Base-by-base conservation (phyloP, 495 filamentous ascomycete species). In the Aspergillus olivimuriae region DNA sequence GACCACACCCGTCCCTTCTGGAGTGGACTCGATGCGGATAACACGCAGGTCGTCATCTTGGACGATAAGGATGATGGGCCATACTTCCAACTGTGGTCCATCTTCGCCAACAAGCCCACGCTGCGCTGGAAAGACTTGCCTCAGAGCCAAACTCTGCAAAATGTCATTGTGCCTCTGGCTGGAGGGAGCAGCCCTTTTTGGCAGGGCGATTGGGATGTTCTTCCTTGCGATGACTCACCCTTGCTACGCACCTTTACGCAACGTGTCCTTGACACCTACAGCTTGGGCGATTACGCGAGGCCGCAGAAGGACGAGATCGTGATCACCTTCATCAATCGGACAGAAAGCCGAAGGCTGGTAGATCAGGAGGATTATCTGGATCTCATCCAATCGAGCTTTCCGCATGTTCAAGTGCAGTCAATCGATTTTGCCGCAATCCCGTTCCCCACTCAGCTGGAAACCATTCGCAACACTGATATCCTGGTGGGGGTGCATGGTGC, bases 401-500 rank as follows among this genome's bases (percentile, higher is more conserved):
- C 58, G 14, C 47, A 56, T 9, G 39, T 62, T 31, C 50, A 31
- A 6, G 45, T 69, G 35, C 56, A 61, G 35, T 47, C 58, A 12
- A 38, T 71, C 34, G 62, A 71, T 44, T 66, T 71, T 45, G 63
- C 57, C 7, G 43, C 39, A 10, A 44, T 63, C 23, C 44, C 63
- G 12, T 57, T 64, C 24, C 16, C 48, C 34, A 55, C 63, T 30
- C 66, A 72, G 53, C 24, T 68, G 23, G 38, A 51, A 28, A 50
- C 62, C 23, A 44, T 61, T 14, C 57, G 42, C 28, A 41, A 44
- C 17, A 61, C 63, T 14, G 64, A 68, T 48, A 51, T 69, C 16
- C 55, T 71, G 3, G 60, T 65, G 17, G 65, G 64, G 7, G 54
- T 65, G 33, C 63, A 68, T 47, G 67, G 67, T 24, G 65, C 65